Base-by-base conservation (phyloP, 352 stramenopile species). In the Phytophthora quininea region DNA sequence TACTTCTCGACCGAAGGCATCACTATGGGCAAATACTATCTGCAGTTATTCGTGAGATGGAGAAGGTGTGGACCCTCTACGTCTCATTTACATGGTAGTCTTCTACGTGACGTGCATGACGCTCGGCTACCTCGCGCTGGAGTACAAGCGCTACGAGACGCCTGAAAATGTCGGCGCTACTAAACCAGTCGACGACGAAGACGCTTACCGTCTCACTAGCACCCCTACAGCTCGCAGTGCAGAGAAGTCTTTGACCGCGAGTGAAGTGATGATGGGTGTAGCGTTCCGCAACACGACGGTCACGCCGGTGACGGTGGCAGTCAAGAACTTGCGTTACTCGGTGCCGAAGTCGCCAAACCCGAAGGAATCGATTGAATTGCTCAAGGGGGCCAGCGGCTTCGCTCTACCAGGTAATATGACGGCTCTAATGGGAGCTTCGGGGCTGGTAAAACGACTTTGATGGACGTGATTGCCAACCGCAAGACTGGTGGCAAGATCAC, bases 401-500 rank as follows among this genome's bases (percentile, higher is more conserved):
- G 43, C 43, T 2, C 43, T 49, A 3, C 43, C 43, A 4, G 43
- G 43, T 3, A 49, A 12, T 3, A 49, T 49, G 2, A 49, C 43
- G 19, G 43, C 43, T 11, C 15, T 49, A 2, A 49, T 49, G 43
- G 43, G 43, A 3, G 24, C 43, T 5, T 49, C 43, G 14, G 43
- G 43, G 43, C 43, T 29, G 43, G 43, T n/a, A 49, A 49, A 8
- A 49, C 43, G 14, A 49, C 43, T 11, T n/a, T 49, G 8, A 49
- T 49, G 43, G 43, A 49, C 19, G 43, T 49, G 43, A 49, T 49
- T 8, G 43, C 43, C 12, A n/a, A n/a, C 2, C 43, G 43, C 43
- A 49, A 49, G 43, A 49, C 43, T 3, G 43, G 15, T 10, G 43
- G 43, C 43, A 49, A 49, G 43, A 49, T 49, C 19, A 12, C 8